Base-by-base conservation (phyloP, 441 rosid species). In the Arabidopsis hybrid region DNA sequence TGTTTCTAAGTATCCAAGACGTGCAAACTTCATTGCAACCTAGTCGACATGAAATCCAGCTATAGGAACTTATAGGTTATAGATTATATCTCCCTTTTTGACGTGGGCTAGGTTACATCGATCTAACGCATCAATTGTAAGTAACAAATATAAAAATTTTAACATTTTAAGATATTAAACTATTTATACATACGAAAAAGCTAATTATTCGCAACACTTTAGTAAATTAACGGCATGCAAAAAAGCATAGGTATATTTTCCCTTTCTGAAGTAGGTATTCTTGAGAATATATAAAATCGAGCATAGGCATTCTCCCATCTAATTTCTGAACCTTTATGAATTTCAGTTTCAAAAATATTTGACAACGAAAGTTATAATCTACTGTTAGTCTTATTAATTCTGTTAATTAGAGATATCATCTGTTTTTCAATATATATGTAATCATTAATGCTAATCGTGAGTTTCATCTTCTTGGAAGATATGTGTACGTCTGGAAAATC, bases 41-140 rank as follows among this genome's bases (percentile, higher is more conserved):
- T 51, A 60, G 34, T 21, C 31, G 34, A 67, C 67, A 74, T 74
- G 67, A 74, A 67, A 59, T 47, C 67, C 72, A 74, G 67, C 72
- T 73, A 42, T 46, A 46, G 3, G 50, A 46, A 14, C 50, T 17
- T 14, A 14, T 52, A 34, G 31, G 4, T 26, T 46, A 55, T 51
- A 51, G 70, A 18, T 8, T 50, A 46, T 64, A 17, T 13, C 18
- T 58, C 43, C 9, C 8, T 21, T 7, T 7, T 35, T 14, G 4
- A 49, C 11, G 31, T 64, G 14, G 14, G 29, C 6, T 14, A 32
- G 55, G 38, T 16, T 58, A 46, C 50, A 46, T n/a, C 38, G 26
- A 21, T 21, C 26, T 4, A 4, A 17, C 45, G 13, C 40, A 29
- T 16, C 8, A 4, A 3, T 29, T 36, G 10, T 13, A 16, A 49